These are phyloP conservation scores for Metarhizium guizhouense DNA, from an alignment of 2,329 filamentous ascomycete species.

Conservation along the genomic window DNA sequence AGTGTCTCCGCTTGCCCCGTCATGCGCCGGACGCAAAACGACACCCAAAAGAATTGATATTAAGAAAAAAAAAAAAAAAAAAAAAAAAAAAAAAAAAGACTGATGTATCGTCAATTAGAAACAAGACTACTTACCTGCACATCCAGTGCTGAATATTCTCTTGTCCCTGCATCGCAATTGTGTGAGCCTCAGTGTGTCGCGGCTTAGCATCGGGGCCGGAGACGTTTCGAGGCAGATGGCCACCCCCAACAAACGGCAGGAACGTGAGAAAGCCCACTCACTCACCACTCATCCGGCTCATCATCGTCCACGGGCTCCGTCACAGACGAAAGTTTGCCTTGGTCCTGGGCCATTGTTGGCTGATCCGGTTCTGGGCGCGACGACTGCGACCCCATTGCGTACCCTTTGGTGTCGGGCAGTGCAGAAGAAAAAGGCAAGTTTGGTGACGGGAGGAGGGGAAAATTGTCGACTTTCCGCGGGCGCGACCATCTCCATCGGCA, in stretches of 20 bases:
- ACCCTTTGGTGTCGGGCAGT: not conserved
- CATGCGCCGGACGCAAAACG: not conserved
- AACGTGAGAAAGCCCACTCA: slow-evolving; percentile 34
- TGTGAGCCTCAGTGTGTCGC: slow-evolving; percentile 1
- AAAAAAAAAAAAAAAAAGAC: not conserved
- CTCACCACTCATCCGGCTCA: slow-evolving; percentile 92
- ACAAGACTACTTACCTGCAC: slow-evolving; percentile 53
- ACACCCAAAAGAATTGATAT: too few relatives aligned
- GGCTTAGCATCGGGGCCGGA: slow-evolving; percentile 17
- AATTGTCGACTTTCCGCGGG: not conserved
- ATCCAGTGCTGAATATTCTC: slow-evolving; percentile 94
- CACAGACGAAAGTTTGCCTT: slow-evolving; percentile 31
- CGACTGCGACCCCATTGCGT: slow-evolving; percentile 8
- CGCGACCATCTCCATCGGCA: not conserved
- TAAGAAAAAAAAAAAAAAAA: too few relatives aligned
- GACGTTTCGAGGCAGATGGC: too few relatives aligned
- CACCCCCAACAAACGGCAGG: not conserved
- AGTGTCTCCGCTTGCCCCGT: not conserved
- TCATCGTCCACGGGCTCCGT: slow-evolving; percentile 43
- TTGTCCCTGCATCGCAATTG: slow-evolving; percentile 63
- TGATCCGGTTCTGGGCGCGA: slow-evolving; percentile 2
- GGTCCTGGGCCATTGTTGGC: slow-evolving; percentile 40
- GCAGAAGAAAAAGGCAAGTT: not conserved
- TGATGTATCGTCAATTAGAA: not conserved
- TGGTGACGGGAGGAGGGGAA: slow-evolving; percentile 1